Conservation (phyloP, 768 basidiomycete genomes). For the Aureoboletus auriporus region DNA sequence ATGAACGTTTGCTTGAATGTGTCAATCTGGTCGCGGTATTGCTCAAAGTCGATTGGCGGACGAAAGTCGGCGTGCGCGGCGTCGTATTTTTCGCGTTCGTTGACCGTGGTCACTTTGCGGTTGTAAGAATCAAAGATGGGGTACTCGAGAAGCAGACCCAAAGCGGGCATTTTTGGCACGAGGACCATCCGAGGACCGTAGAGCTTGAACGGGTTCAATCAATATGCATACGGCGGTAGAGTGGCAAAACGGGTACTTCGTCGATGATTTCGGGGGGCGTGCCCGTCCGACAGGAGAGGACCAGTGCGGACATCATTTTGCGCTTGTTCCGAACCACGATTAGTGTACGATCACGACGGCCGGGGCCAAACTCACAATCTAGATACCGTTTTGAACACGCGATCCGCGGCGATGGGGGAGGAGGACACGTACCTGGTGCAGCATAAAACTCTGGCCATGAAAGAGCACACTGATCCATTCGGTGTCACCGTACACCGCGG, state of each 20-base stretch:
- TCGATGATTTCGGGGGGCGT: conserved; percentile 74
- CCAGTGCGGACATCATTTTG: conserved; percentile 91
- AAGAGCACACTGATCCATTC: conserved; percentile 94
- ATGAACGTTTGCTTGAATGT: conserved; percentile 84
- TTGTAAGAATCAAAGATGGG: conserved; percentile 82
- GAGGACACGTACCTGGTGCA: conserved; percentile 75
- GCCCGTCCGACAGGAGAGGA: conserved; percentile 73
- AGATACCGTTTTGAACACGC: conserved; percentile 12
- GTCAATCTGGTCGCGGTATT: conserved; percentile 63
- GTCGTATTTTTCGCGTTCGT: conserved; percentile 41
- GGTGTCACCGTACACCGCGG: conserved; percentile 84
- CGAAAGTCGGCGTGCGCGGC: conserved; percentile 59
- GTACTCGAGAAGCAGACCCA: conserved; percentile 88
- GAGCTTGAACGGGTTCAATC: conserved; percentile 40
- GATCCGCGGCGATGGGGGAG: conserved; percentile 8
- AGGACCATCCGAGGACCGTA: conserved; percentile 76
- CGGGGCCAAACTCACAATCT: conserved; percentile 27
- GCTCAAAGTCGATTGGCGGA: conserved; percentile 68
- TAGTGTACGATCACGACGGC: conserved; percentile 3
- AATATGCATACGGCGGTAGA: neutral
- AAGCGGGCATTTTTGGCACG: conserved; percentile 93
- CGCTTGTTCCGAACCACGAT: conserved; percentile 49
- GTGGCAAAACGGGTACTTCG: conserved; percentile 43
- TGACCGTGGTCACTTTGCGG: conserved; percentile 42
- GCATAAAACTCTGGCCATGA: conserved; percentile 98